Evolutionary conservation across 2,329 filamentous ascomycete genomes (phyloP), one percentile per base, ranked within the genome.

Genomic region (Calonectria montana): DNA sequence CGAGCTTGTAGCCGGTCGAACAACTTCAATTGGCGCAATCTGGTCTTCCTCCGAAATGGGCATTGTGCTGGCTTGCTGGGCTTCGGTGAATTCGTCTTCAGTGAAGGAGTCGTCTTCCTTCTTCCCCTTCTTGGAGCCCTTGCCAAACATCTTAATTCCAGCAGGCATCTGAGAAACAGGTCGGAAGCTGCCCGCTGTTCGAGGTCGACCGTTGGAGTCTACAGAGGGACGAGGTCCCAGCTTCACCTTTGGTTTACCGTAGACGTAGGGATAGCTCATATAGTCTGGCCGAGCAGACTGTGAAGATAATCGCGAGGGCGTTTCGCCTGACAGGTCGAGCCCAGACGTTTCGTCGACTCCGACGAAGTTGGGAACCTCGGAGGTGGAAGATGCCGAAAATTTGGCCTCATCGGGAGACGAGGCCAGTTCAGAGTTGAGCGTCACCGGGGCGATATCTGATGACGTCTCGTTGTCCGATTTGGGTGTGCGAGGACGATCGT

Each of bases 151-250:
- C 79, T 94, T 95, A 79, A 97, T 88, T n/a, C 94, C 94, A 8
- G 93, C 90, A 10, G 96, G 96, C 59, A 98, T 88, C 57, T 93
- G 91, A 4, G 95, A 94, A 29, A 96, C 91, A 7, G 94, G 94
- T 63, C 94, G 88, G 77, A 91, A 89, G 77, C 91, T 88, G 70
- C 81, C 91, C 84, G 82, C 91, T 84, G 84, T 93, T 57, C 92
- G 89, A 71, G 91, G 89, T 77, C 89, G 88, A 69, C 90, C 88
- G 73, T 87, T 86, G 47, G 89, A 86, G 73, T 95, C 92, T 48
- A 92, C 81, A 3, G 95, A 96, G 29, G 95, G 95, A 55, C 96
- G 90, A 12, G 97, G 96, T 1, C 92, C 97, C 50, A 98, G 90
- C 83, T 97, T 98, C 68, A 98, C 92, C 82, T 97, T 98, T 50